Conservation (phyloP, 768 basidiomycete species). For the Wakefieldia striispora region DNA sequence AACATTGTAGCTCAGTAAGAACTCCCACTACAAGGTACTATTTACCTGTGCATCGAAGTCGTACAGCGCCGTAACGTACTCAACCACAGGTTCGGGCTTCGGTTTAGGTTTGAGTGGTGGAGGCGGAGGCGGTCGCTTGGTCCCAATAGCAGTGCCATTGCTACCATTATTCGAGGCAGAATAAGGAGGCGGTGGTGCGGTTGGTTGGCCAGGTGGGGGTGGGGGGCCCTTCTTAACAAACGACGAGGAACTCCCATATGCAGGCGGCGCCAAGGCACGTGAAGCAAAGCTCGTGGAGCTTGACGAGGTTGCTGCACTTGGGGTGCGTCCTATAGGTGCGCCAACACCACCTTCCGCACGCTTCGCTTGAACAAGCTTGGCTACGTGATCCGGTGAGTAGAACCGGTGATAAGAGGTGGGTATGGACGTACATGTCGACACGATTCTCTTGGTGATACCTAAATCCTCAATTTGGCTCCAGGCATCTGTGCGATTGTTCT, state of each 20-base stretch:
- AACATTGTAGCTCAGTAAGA: neutral
- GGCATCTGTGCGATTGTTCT: slow-evolving; percentile 79
- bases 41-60: slow-evolving; percentile 88
- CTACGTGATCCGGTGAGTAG: slow-evolving; percentile 35
- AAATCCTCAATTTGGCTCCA: slow-evolving; percentile 76
- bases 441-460: slow-evolving; percentile 76
- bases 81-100: slow-evolving; percentile 55
- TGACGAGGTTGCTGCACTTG: slow-evolving; percentile 25
- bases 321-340: slow-evolving; percentile 36
- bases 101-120: slow-evolving; percentile 90
- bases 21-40: neutral
- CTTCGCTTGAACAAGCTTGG: slow-evolving; percentile 63
- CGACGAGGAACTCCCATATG: slow-evolving; percentile 22
- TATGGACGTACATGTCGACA: slow-evolving; percentile 72
- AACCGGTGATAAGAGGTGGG: neutral
- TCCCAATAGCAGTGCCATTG: slow-evolving; percentile 32
- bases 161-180: slow-evolving; percentile 19
- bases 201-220: slow-evolving; percentile 27
- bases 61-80: slow-evolving; percentile 90
- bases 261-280: slow-evolving; percentile 25
- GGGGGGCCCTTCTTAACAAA: slow-evolving; percentile 46
- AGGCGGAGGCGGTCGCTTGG: slow-evolving; percentile 85
- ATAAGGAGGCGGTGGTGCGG: slow-evolving; percentile 46
- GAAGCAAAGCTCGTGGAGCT: slow-evolving; percentile 27
- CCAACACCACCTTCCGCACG: slow-evolving; percentile 33